Conservation (phyloP, 225 moss, liverwort and hornwort species). For the Lunularia cruciata region DNA sequence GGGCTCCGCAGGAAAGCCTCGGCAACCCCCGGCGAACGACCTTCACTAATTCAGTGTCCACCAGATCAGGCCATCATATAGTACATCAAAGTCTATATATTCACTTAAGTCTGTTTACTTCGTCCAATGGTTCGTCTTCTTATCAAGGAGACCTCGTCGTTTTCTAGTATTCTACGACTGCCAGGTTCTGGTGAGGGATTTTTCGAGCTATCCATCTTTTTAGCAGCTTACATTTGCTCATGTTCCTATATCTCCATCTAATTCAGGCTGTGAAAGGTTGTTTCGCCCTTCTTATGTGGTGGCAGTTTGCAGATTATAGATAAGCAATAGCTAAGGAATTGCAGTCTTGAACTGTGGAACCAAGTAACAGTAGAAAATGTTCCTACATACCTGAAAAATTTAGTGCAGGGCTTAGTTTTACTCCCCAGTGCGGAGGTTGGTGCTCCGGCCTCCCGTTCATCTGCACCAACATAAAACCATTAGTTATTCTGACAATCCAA, state of each 20-base stretch:
- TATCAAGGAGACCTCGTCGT: constrained; percentile 13
- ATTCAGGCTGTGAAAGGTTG: neutral
- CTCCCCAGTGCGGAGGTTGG: constrained; percentile 79
- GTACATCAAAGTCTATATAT: neutral
- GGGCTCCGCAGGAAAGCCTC: constrained; percentile 17
- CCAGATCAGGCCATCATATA: constrained; percentile 23
- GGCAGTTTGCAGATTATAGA: neutral
- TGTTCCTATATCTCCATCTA: no score
- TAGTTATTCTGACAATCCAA: no score
- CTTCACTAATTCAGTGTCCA: constrained; percentile 21
- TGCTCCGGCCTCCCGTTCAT: constrained; percentile 71
- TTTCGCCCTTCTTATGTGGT: neutral
- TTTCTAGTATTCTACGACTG: neutral
- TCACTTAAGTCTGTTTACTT: neutral
- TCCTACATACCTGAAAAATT: constrained; percentile 81
- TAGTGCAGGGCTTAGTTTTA: constrained; percentile 98
- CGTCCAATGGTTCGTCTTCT: neutral
- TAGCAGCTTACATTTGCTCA: no score
- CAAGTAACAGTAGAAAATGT: neutral
- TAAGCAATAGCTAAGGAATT: no score
- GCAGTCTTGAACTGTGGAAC: no score
- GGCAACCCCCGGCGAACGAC: constrained; percentile 21
- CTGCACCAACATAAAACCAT: constrained; percentile 54
- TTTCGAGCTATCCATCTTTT: no score
- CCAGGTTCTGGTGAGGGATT: neutral